Percentiles rank a stretch among this genome's conserved stretches.
phyloP scores from a whole-genome alignment of 768 basidiomycete genomes.

The Kwoniella dendrophila region DNA sequence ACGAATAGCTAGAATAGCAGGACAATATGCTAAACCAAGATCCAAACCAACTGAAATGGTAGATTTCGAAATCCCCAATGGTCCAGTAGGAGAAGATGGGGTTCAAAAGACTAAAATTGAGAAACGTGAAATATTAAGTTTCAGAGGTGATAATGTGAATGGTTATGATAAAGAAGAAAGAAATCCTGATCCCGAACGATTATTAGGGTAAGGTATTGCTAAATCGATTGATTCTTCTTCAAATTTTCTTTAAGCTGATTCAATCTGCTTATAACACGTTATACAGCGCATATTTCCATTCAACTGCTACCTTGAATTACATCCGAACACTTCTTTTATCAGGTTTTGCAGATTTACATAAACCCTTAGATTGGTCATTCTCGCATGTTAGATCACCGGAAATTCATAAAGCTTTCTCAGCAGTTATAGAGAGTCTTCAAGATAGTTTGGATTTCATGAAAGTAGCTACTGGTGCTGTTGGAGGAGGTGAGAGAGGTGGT shows the following conservation, averaged over 20 bases:
- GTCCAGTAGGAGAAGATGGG: conserved; percentile 20
- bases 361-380: conserved; percentile 89
- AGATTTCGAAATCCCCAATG: conserved; percentile 59
- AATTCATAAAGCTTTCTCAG: conserved; percentile 73
- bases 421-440: conserved; percentile 76
- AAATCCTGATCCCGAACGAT: conserved; percentile 83
- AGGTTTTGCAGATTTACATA: conserved; percentile 89
- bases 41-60: conserved; percentile 79
- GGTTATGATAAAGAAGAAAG: conserved; percentile 74
- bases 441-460: conserved; percentile 92
- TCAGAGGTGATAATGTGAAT: conserved; percentile 97
- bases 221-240: background rate
- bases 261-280: background rate
- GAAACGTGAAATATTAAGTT: conserved; percentile 72
- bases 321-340: conserved; percentile 84
- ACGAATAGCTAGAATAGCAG: conserved; percentile 73
- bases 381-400: conserved; percentile 83
- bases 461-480: conserved; percentile 71
- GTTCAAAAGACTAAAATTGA: conserved; percentile 23
- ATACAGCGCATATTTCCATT: conserved; percentile 90
- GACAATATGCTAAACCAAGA: conserved; percentile 93
- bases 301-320: conserved; percentile 88
- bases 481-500: conserved; percentile 73
- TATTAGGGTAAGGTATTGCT: conserved; percentile 68
- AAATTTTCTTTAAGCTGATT: background rate